Base-by-base conservation (phyloP, 1,284 basidiomycete species). In the Ustilago shanxiensis region DNA sequence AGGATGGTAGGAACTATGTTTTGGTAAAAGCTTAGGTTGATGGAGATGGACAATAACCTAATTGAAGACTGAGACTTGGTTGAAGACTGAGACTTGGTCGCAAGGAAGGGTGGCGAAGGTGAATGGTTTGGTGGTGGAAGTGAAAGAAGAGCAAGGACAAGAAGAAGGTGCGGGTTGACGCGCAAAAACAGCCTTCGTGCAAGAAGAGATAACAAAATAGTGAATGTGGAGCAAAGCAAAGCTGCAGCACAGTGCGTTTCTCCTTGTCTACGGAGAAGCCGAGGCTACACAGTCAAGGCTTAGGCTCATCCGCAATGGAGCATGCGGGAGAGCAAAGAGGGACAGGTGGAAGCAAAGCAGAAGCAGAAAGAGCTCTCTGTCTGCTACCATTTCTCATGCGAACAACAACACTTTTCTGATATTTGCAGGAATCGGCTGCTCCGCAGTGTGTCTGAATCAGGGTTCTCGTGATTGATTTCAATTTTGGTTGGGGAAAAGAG, bases 401-500 rank as follows among this genome's bases (percentile, higher is more conserved):
- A n/a, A n/a, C n/a, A n/a, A n/a, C n/a, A n/a, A n/a, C n/a, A n/a
- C n/a, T n/a, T n/a, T n/a, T n/a, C n/a, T n/a, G n/a, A n/a, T n/a
- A n/a, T n/a, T n/a, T 33, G 31, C 31, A 41, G 6, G 37, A 41
- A n/a, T 41, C 37, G 37, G 45, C 45, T 20, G n/a, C 45, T 47
- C 45, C 24, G 47, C 47, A n/a, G n/a, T 49, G 47, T 49, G 47
- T 26, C 26, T 49, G 47, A 49, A 49, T 54, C 20, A 24, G 33
- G 14, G 11, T 54, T 8, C 14, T 53, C n/a, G 51, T 53, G 51
- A 50, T 45, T 45, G 44, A 45, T 45, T 45, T 2, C 16, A n/a
- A 50, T 28, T 50, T 50, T 50, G 49, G 49, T 45, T 45, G 44
- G 49, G 45, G 45, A 49, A 10, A 22, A 49, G 20, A 49, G 45